Conservation (phyloP, 1,284 basidiomycete species). For the Irpex sp. region DNA sequence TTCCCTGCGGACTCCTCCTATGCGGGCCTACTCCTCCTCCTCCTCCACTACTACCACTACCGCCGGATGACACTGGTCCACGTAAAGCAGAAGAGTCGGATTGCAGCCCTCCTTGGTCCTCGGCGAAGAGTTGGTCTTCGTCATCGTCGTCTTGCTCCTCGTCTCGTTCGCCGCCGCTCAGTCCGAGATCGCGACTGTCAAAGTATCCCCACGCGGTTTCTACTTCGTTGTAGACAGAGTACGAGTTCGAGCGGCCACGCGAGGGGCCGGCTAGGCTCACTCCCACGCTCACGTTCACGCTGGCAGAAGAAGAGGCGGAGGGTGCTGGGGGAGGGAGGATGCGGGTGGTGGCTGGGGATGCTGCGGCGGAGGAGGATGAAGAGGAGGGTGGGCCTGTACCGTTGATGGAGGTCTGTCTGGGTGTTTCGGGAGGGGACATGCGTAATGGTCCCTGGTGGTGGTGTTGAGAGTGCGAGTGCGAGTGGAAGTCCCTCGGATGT, state of each 20-base stretch:
- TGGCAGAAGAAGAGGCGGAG: not conserved
- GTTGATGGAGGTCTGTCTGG: slow-evolving; percentile 2
- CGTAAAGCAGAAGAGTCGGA: too few relatives aligned
- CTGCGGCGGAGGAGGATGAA: slow-evolving; percentile 4
- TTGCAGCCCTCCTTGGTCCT: not conserved
- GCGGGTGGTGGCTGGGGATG: slow-evolving; percentile 1
- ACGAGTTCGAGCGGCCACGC: slow-evolving; percentile 7
- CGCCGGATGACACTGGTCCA: too few relatives aligned
- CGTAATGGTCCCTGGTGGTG: not conserved
- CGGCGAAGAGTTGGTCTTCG: slow-evolving; percentile 11
- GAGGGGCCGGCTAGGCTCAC: not conserved
- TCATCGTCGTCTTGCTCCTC: slow-evolving; percentile 20
- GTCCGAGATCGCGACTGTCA: slow-evolving; percentile 43
- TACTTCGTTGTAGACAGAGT: slow-evolving; percentile 11
- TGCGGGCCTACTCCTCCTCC: not conserved
- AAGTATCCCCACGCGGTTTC: slow-evolving; percentile 33
- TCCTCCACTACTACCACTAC: not conserved
- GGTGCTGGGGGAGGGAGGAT: not conserved
- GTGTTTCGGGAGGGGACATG: slow-evolving; percentile 2
- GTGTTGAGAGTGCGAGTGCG: not conserved
- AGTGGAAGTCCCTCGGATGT: slow-evolving; percentile 1
- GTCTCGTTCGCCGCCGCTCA: slow-evolving; percentile 24
- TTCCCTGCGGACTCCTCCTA: not conserved
- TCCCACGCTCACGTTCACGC: not conserved
- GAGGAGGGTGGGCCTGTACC: not conserved